phyloP scores from a whole-genome alignment of 139 green algal species.

The Picocystis salinarum region DNA sequence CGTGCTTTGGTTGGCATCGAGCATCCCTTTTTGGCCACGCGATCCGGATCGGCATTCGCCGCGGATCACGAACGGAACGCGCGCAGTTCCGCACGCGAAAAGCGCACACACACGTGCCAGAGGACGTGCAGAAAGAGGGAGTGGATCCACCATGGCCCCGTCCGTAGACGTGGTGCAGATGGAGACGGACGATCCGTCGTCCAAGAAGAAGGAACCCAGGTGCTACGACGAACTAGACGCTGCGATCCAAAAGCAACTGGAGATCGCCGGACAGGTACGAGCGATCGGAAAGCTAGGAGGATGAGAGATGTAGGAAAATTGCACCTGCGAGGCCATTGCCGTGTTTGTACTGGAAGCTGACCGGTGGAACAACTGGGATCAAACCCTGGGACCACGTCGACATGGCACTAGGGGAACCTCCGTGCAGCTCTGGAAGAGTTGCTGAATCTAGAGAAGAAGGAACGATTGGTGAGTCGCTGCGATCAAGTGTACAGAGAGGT shows the following conservation, averaged over 20 bases:
- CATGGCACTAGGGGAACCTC: conserved; percentile 1
- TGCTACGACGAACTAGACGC: conserved; percentile 4
- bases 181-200: conserved; percentile 6
- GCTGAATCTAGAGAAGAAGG: conserved; percentile 65
- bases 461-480: conserved; percentile 39
- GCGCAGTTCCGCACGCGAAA: too few relatives aligned
- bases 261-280: conserved; percentile 2
- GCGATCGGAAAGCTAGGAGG: conserved; percentile 1
- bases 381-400: neutral
- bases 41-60: too few relatives aligned
- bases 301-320: conserved; percentile 5
- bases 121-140: too few relatives aligned
- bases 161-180: conserved; percentile 9
- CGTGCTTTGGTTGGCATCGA: too few relatives aligned
- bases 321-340: too few relatives aligned
- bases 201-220: conserved; percentile 8
- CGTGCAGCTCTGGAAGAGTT: conserved; percentile 39
- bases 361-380: neutral
- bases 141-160: neutral
- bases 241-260: too few relatives aligned
- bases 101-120: too few relatives aligned
- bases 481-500: neutral
- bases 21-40: too few relatives aligned
- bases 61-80: too few relatives aligned
- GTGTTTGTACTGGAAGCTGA: neutral